phyloP scores from a whole-genome alignment of 768 basidiomycete species.

The Tylopilus subfusipes region DNA sequence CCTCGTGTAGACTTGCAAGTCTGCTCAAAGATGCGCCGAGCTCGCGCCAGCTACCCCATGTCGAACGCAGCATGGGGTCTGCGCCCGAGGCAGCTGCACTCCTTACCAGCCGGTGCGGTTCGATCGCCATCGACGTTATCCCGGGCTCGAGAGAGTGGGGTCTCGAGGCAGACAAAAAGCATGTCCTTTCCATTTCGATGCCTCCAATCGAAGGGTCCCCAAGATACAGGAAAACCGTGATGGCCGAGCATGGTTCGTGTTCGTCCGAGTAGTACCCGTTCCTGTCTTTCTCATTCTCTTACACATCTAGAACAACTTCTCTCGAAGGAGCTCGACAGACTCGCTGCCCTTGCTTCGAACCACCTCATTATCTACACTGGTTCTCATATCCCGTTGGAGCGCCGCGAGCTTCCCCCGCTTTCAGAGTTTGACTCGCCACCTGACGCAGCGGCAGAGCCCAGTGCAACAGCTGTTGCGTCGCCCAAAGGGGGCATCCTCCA shows the following conservation, averaged over 20 bases:
- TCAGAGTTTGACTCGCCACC: slow-evolving; percentile 29
- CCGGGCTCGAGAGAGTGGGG: slow-evolving; percentile 37
- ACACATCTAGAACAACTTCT: slow-evolving; percentile 40
- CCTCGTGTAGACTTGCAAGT: slow-evolving; percentile 47
- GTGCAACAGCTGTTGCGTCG: slow-evolving; percentile 31
- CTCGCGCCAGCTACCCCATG: slow-evolving; percentile 61
- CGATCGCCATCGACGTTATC: slow-evolving; percentile 42
- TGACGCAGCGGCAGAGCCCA: slow-evolving; percentile 20
- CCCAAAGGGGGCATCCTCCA: slow-evolving; percentile 60
- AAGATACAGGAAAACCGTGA: slow-evolving; percentile 42
- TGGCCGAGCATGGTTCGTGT: slow-evolving; percentile 54
- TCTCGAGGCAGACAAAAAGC: slow-evolving; percentile 42
- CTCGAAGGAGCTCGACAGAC: slow-evolving; percentile 44
- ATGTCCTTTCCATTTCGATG: slow-evolving; percentile 55
- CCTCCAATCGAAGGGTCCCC: slow-evolving; percentile 44
- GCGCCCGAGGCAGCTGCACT: slow-evolving; percentile 38
- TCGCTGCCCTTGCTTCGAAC: slow-evolving; percentile 50
- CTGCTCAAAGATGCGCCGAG: slow-evolving; percentile 49
- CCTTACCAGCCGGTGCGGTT: slow-evolving; percentile 53
- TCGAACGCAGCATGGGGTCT: slow-evolving; percentile 32
- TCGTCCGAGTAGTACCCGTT: neutral
- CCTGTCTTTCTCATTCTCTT: slow-evolving; percentile 2
- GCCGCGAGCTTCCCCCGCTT: slow-evolving; percentile 38
- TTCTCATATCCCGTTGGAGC: slow-evolving; percentile 39
- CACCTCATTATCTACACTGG: slow-evolving; percentile 69